Base-by-base conservation (phyloP, 495 filamentous ascomycete genomes). In the Neurospora sp. region DNA sequence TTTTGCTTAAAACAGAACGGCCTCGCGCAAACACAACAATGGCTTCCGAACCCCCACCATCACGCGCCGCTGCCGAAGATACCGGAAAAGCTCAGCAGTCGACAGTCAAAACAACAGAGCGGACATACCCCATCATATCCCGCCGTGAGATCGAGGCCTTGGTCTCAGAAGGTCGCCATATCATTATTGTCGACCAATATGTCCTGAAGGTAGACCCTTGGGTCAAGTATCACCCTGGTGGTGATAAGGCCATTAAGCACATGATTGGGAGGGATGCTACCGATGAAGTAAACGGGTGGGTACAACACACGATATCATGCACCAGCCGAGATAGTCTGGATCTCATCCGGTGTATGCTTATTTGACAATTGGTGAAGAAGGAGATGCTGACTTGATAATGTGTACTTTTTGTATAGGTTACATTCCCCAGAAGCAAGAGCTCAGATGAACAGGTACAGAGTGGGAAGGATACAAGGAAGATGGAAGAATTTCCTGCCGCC, bases 191-290 rank as follows among this genome's bases (percentile, higher is more conserved):
- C 69, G 90, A 97, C 72, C 84, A 87, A 70, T 88, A 90, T 78
- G 94, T 97, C 7, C 81, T 98, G 71, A 96, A 93, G 82, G 89
- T 92, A 3, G 95, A 99, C 81, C 86, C 91, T 39, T 99, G 92
- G 92, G 84, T 95, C 40, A 87, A 87, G 69, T 98, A 90, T 78
- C 96, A 99, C 77, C 96, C 96, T 18, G 96, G 96, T 71, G 96
- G 96, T 68, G 92, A 94, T 76, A 97, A 93, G 81, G 87, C 96
- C 31, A 97, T 99, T 74, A 84, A 88, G 81, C 96, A 99, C 80
- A 95, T 98, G 94, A 90, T 99, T 69, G 96, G 96, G 70, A 88
- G 93, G 82, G 96, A 99, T 89, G 96, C 93, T 44, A 98, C 96
- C 20, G 94, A 98, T 81, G 96, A 98, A 82, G 90, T 98, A 77